Conservation (phyloP, 1,284 basidiomycete genomes). For the Cutaneotrichosporon cyanovorans region DNA sequence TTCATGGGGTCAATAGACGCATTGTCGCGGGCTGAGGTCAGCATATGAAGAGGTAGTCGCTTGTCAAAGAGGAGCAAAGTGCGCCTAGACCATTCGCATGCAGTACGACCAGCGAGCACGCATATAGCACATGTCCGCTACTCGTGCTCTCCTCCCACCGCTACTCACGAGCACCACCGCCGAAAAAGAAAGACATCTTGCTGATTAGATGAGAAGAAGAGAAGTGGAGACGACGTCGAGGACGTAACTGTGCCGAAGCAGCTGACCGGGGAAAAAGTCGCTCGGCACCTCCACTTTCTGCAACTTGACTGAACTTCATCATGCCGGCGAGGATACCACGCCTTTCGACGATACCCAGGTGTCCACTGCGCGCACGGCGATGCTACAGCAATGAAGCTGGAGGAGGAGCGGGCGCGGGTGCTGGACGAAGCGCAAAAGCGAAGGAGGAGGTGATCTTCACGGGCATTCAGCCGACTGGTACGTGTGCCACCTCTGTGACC, state of each 20-base stretch:
- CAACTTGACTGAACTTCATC: background rate
- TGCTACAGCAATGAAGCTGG: too few species aligned
- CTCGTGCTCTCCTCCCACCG: background rate
- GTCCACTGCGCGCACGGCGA: too few species aligned
- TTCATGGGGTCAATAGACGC: constrained; percentile 37
- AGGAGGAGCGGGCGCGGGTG: too few species aligned
- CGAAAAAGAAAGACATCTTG: constrained; percentile 27
- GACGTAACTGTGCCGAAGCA: background rate
- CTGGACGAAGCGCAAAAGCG: too few species aligned
- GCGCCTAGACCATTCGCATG: too few species aligned
- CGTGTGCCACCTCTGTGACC: constrained; percentile 34
- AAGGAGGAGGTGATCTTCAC: constrained; percentile 44
- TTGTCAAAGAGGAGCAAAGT: too few species aligned
- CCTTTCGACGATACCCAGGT: background rate
- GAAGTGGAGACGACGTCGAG: background rate
- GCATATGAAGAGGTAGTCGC: background rate
- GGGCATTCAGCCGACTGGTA: constrained; percentile 52
- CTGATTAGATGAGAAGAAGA: background rate
- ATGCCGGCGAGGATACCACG: constrained; percentile 3
- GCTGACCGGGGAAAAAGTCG: background rate
- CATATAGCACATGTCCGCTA: background rate
- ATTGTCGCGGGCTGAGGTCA: constrained; percentile 20
- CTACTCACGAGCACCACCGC: constrained; percentile 22
- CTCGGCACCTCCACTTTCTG: background rate
- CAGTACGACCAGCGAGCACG: too few species aligned